phyloP scores from a whole-genome alignment of 768 basidiomycete species.

The Kwoniella bestiolae region DNA sequence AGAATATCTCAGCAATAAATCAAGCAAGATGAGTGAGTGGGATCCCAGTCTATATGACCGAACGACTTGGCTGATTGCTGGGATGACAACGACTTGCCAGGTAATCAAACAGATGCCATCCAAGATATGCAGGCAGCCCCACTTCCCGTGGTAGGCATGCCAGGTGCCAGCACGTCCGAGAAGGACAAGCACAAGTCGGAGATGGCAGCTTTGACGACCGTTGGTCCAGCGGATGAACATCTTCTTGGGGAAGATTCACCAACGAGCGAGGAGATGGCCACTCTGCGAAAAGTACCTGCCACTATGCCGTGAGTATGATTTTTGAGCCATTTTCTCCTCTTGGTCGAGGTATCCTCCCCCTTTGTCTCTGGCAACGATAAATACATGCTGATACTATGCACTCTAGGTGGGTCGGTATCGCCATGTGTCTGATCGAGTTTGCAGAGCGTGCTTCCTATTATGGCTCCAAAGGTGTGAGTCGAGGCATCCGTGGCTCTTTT shows the following conservation, averaged over 20 bases:
- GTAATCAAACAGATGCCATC: background rate
- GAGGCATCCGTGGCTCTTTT: background rate
- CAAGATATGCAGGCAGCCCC: background rate
- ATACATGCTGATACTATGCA: no score
- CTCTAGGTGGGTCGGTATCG: slow-evolving; percentile 32
- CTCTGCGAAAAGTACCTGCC: slow-evolving; percentile 42
- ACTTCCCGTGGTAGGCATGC: background rate
- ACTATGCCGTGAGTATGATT: slow-evolving; percentile 35
- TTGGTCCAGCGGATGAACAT: background rate
- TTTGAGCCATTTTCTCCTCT: background rate
- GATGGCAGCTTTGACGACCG: background rate
- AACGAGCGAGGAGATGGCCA: slow-evolving; percentile 29
- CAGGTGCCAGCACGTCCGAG: background rate
- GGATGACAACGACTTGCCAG: background rate
- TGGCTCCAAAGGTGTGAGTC: slow-evolving; percentile 31
- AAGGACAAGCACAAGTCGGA: background rate
- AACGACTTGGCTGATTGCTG: no score
- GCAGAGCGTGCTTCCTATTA: slow-evolving; percentile 53
- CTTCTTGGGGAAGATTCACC: slow-evolving; percentile 5
- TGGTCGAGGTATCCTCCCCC: background rate
- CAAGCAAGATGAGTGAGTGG: no score
- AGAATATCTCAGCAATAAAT: no score
- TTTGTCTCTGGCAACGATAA: no score
- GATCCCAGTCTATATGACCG: no score
- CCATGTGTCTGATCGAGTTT: slow-evolving; percentile 57